Percentiles rank a stretch among this genome's conserved stretches.
These are phyloP conservation scores for Curvularia sp. DNA, from an alignment of 2,329 filamentous ascomycete species.

Conservation along the genomic window DNA sequence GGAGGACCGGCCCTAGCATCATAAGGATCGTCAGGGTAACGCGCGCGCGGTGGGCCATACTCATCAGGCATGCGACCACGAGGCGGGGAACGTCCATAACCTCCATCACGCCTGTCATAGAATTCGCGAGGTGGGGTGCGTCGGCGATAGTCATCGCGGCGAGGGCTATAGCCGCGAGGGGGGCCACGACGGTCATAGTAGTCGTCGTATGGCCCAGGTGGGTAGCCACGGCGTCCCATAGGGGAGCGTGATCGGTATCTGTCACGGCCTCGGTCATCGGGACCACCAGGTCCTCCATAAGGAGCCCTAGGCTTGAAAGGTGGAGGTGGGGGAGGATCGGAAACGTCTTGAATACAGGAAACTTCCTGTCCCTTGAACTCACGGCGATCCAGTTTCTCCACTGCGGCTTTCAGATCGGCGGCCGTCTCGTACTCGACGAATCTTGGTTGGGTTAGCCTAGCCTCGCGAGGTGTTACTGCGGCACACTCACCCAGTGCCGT, in stretches of 20 bases:
- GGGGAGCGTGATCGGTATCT: constrained; percentile 79
- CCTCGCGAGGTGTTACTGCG: neutral
- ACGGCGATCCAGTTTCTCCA: constrained; percentile 90
- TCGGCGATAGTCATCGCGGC: constrained; percentile 85
- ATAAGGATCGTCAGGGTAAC: constrained; percentile 79
- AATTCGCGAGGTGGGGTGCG: constrained; percentile 81
- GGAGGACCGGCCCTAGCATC: constrained; percentile 60
- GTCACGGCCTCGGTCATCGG: constrained; percentile 73
- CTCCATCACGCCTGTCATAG: constrained; percentile 74
- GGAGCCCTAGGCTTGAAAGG: constrained; percentile 46
- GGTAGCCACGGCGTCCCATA: constrained; percentile 70
- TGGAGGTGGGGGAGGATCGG: constrained; percentile 46
- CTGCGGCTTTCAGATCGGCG: constrained; percentile 84
- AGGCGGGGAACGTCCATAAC: constrained; percentile 65
- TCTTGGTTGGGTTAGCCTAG: constrained; percentile 56
- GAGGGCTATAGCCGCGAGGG: constrained; percentile 82
- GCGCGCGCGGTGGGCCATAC: constrained; percentile 66
- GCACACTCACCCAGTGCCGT: constrained; percentile 82
- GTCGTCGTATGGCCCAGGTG: constrained; percentile 69
- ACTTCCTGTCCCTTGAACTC: constrained; percentile 93
- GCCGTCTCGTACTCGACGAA: constrained; percentile 98
- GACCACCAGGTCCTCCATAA: constrained; percentile 43
- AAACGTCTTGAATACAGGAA: constrained; percentile 85
- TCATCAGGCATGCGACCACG: constrained; percentile 82
- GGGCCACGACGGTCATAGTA: constrained; percentile 81